Conservation (phyloP, 345 rosid genomes). For the Dipteronia dyeriana region DNA sequence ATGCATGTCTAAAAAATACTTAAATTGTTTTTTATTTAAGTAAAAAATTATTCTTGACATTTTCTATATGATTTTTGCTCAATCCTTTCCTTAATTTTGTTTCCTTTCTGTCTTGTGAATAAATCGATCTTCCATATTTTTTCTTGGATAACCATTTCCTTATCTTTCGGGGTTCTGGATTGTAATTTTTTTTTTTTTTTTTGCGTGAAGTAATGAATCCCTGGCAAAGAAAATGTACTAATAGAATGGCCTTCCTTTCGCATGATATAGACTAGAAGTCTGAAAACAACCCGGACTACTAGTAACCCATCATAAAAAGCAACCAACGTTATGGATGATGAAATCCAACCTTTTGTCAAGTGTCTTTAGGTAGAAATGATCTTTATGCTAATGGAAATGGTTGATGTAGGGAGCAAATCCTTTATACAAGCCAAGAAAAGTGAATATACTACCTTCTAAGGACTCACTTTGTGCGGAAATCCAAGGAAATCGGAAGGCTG, state of each 20-base stretch:
- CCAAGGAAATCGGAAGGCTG: slow-evolving; percentile 50
- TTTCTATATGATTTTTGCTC: background rate
- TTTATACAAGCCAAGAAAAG: slow-evolving; percentile 68
- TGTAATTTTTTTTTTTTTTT: background rate
- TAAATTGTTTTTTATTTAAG: too few relatives aligned
- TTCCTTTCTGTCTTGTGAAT: background rate
- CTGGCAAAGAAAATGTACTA: background rate
- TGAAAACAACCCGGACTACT: background rate
- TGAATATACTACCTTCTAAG: slow-evolving; percentile 49
- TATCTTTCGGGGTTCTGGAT: background rate
- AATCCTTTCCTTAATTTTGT: background rate
- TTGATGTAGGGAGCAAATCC: slow-evolving; percentile 82
- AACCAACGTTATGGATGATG: slow-evolving; percentile 1
- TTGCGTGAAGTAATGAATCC: background rate
- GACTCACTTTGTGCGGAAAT: slow-evolving; percentile 68
- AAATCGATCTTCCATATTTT: background rate
- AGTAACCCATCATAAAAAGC: background rate
- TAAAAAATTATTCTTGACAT: background rate
- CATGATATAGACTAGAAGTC: background rate
- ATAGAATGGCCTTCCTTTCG: background rate
- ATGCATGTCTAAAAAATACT: slow-evolving; percentile 7
- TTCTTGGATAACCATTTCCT: background rate
- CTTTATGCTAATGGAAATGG: slow-evolving; percentile 20
- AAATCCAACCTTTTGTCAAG: background rate
- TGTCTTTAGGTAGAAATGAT: slow-evolving; percentile 2